Evolutionary conservation across 2,329 filamentous ascomycete species (phyloP).

Genomic region (Ceratocystiopsis minuta): DNA sequence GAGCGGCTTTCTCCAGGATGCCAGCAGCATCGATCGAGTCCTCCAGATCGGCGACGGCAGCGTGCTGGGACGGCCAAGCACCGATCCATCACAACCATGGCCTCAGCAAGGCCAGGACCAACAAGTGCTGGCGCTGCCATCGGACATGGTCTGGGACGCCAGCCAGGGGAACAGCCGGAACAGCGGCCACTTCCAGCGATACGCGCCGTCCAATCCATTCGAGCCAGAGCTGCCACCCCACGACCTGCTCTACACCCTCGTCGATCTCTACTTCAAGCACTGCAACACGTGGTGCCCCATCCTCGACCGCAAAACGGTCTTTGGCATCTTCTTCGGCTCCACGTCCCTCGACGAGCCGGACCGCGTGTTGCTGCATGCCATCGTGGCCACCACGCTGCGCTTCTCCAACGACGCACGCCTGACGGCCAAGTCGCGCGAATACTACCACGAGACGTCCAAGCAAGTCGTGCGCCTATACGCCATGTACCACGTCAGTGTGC

Average conservation of each 20-base stretch:
- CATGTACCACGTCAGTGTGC: constrained; percentile 76
- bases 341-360: constrained; percentile 63
- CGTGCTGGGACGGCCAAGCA: too few species aligned
- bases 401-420: constrained; percentile 64
- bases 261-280: constrained; percentile 63
- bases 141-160: constrained; percentile 3
- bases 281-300: constrained; percentile 79
- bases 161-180: constrained; percentile 26
- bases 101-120: constrained; percentile 4
- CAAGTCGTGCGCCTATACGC: constrained; percentile 75
- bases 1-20: too few species aligned
- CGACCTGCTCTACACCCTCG: constrained; percentile 52
- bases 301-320: constrained; percentile 61
- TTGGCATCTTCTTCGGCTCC: constrained; percentile 67
- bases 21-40: too few species aligned
- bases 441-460: constrained; percentile 67
- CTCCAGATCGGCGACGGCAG: too few species aligned
- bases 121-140: background rate
- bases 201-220: constrained; percentile 19
- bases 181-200: constrained; percentile 23
- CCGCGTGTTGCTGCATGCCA: constrained; percentile 65
- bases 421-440: constrained; percentile 50
- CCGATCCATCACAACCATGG: too few species aligned
- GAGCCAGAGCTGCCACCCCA: constrained; percentile 58
- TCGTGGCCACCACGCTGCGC: constrained; percentile 70